phyloP scores from a whole-genome alignment of 306 rosid species.

The Cicer cuneatum region DNA sequence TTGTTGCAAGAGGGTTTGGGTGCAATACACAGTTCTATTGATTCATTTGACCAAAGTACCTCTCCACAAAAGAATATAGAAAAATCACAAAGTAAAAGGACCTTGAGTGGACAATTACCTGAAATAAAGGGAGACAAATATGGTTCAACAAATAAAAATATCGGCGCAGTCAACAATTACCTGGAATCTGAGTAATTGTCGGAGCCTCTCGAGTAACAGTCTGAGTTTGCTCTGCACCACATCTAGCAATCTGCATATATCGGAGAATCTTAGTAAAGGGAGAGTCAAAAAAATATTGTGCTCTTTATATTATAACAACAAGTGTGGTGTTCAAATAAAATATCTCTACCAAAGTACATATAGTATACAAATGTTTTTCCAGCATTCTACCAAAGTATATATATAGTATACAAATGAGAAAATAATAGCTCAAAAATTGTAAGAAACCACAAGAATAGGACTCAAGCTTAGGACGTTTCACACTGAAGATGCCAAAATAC shows the following conservation, averaged over 20 bases:
- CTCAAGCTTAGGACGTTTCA: slow-evolving; percentile 7
- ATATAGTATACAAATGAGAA: slow-evolving; percentile 17
- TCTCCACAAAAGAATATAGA: slow-evolving; percentile 43
- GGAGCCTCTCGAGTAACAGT: slow-evolving; percentile 89
- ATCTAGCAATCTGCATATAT: slow-evolving; percentile 74
- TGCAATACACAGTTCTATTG: slow-evolving; percentile 46
- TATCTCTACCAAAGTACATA: neutral
- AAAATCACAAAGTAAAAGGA: slow-evolving; percentile 43
- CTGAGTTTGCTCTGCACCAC: slow-evolving; percentile 90
- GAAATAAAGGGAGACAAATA: slow-evolving; percentile 12
- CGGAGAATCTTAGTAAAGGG: slow-evolving; percentile 18
- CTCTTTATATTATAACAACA: neutral
- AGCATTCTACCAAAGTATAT: slow-evolving; percentile 13
- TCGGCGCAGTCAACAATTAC: slow-evolving; percentile 50
- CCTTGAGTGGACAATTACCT: slow-evolving; percentile 40
- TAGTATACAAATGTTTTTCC: slow-evolving; percentile 4
- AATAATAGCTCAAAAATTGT: slow-evolving; percentile 30
- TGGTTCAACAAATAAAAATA: slow-evolving; percentile 9
- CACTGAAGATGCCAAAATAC: neutral
- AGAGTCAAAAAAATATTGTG: neutral
- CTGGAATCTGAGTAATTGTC: slow-evolving; percentile 90
- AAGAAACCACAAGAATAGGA: slow-evolving; percentile 11
- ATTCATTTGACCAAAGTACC: slow-evolving; percentile 32
- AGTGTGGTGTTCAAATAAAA: slow-evolving; percentile 2
- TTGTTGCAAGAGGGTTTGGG: slow-evolving; percentile 54